These are phyloP conservation scores for Tricholoma matsutake DNA, from an alignment of 768 basidiomycete species.

Conservation along the genomic window DNA sequence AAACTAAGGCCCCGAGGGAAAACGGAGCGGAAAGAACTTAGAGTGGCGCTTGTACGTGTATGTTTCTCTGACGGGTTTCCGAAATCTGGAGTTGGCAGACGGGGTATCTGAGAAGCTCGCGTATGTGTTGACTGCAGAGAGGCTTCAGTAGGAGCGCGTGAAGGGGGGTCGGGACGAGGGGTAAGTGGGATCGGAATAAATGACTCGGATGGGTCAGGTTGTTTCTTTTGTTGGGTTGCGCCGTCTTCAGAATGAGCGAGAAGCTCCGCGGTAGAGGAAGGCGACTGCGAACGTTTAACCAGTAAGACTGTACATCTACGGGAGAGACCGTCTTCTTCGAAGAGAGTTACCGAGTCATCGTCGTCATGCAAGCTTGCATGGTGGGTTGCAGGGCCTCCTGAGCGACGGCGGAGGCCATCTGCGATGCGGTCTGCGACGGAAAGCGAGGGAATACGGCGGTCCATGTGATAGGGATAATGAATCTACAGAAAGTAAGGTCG, in stretches of 20 bases:
- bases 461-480: conserved; percentile 1
- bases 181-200: conserved; percentile 12
- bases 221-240: background rate
- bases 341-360: background rate
- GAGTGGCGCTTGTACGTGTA: background rate
- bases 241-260: background rate
- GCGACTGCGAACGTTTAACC: background rate
- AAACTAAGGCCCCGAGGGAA: conserved; percentile 18
- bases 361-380: background rate
- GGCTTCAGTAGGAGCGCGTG: conserved; percentile 3
- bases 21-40: conserved; percentile 9
- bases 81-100: conserved; percentile 21
- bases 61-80: background rate
- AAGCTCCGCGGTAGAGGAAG: background rate
- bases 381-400: background rate
- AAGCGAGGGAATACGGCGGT: conserved; percentile 8
- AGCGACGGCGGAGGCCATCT: conserved; percentile 12
- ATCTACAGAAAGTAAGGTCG: background rate
- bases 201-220: background rate
- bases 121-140: conserved; percentile 4
- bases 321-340: background rate
- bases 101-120: conserved; percentile 7
- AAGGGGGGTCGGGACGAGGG: conserved; percentile 13
- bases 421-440: background rate
- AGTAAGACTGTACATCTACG: background rate